A percentile compares a stretch with the other conserved stretches of the same genome.
phyloP scores from a whole-genome alignment of 768 basidiomycete species.

The Mycena filopes region DNA sequence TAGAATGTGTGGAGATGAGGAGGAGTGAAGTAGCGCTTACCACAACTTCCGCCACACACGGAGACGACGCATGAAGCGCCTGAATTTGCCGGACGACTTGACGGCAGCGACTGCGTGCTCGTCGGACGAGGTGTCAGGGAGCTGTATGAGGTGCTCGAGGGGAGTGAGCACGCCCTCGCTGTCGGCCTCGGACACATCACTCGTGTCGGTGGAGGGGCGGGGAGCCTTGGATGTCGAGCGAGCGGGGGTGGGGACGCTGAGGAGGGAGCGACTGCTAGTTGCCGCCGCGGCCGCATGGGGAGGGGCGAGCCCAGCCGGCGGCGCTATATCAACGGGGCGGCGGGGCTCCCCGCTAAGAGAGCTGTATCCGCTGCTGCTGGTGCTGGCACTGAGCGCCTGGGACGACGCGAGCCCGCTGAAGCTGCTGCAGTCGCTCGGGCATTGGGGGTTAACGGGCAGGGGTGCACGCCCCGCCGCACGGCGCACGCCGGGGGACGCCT shows the following conservation, averaged over 20 bases:
- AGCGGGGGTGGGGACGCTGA: slow-evolving; percentile 1
- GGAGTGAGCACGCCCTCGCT: slow-evolving; percentile 2
- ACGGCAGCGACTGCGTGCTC: background rate
- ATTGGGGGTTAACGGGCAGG: background rate
- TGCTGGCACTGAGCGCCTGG: background rate
- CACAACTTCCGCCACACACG: slow-evolving; percentile 20
- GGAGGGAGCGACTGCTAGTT: background rate
- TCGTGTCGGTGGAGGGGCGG: background rate
- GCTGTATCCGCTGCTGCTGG: slow-evolving; percentile 20
- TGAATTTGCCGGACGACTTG: slow-evolving; percentile 5
- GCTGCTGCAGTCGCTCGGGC: slow-evolving; percentile 11
- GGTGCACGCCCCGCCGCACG: slow-evolving; percentile 3
- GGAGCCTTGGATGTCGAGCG: background rate
- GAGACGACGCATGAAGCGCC: slow-evolving; percentile 19
- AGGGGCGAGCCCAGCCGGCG: background rate
- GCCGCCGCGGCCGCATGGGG: background rate
- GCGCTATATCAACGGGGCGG: background rate
- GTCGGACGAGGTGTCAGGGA: background rate
- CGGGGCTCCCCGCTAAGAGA: background rate
- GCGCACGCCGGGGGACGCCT: slow-evolving; percentile 17
- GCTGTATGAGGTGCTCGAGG: background rate
- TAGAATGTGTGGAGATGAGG: background rate
- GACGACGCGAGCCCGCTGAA: background rate
- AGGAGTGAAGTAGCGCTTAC: background rate
- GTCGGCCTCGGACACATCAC: background rate